Evolutionary conservation across 129 eudicot genomes (phyloP), one percentile per base, ranked within the genome.

Genomic region (Flaveria sonorensis): DNA sequence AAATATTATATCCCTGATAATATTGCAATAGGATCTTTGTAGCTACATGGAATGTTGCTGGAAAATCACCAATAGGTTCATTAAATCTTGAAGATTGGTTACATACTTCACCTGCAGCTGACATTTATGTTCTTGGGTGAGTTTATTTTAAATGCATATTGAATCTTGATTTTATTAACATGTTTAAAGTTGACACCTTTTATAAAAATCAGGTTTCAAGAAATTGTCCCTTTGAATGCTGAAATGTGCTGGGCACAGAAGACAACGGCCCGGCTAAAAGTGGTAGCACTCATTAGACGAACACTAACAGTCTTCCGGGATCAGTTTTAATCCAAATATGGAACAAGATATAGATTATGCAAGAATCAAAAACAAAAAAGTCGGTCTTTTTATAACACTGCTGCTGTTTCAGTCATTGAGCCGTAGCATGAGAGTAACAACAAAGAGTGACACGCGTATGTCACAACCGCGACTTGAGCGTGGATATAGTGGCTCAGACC

Each of bases 31-130:
- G 98, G 84, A 68, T 93, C 70, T 90, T 93, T 86, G 98, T 87
- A 81, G 96, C 93, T 65, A 93, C 98, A 70, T 93, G 98, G 98
- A 93, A 93, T 87, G 98, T 93, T 65, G 98, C 89, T 64, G 98
- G 98, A 74, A 93, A 93, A 84, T 87, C 96, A 50, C 98, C 98
- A 40, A 86, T 93, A 61, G 85, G 78, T 80, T 65, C 83, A 78
- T 89, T 93, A 77, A 90, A 83, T 85, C 96, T 93, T 59, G 96
- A 90, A 64, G 97, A 93, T 55, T 93, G 98, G 98, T 85, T 93
- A 28, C 98, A 90, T 77, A 86, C 92, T 36, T 87, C 98, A 57
- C 97, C 98, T 67, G 90, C 98, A 39, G 97, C 97, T 61, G 97
- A 93, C 81, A 83, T 93, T 74, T 93, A 93, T 66, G 97, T 93